phyloP scores from a whole-genome alignment of 169 alveolate species.

The Eimeria praecox region DNA sequence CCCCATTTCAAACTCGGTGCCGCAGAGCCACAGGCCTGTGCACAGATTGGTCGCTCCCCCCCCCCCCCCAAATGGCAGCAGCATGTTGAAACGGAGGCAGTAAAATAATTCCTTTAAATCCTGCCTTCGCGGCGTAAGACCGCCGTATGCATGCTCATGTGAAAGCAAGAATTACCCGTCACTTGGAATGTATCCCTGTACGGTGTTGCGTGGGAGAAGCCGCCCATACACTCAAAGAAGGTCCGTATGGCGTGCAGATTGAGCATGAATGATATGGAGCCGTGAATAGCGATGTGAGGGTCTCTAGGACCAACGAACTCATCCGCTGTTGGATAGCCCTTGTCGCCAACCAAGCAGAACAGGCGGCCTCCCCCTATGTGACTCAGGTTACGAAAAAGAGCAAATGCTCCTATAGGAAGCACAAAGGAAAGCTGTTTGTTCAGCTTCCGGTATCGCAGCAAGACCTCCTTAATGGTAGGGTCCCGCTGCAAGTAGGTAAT shows the following conservation, averaged over 20 bases:
- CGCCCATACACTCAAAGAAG: constrained; percentile 88
- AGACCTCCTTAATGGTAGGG: constrained; percentile 83
- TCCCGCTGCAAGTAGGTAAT: constrained; percentile 78
- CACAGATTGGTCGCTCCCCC: neutral
- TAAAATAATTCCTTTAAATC: neutral
- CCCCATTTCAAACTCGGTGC: constrained; percentile 54
- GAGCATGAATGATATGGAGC: constrained; percentile 91
- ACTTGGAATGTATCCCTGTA: constrained; percentile 91
- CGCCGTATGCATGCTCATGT: neutral
- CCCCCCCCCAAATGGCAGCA: neutral
- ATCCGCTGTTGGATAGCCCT: constrained; percentile 90
- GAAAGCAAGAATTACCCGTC: constrained; percentile 79
- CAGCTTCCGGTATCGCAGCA: constrained; percentile 84
- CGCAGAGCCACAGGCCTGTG: constrained; percentile 79
- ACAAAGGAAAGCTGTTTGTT: constrained; percentile 88
- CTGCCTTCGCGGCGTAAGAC: neutral
- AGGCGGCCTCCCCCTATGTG: constrained; percentile 86
- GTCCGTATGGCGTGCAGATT: constrained; percentile 90
- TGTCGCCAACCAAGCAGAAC: constrained; percentile 90
- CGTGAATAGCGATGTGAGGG: constrained; percentile 92
- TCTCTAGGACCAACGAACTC: constrained; percentile 89
- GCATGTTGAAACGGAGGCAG: neutral
- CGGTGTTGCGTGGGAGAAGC: constrained; percentile 89
- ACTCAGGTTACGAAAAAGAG: constrained; percentile 85
- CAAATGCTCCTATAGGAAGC: constrained; percentile 89